These are phyloP conservation scores for Spinacia oleracea DNA, from an alignment of 179 eudicot species.

Conservation along the genomic window DNA sequence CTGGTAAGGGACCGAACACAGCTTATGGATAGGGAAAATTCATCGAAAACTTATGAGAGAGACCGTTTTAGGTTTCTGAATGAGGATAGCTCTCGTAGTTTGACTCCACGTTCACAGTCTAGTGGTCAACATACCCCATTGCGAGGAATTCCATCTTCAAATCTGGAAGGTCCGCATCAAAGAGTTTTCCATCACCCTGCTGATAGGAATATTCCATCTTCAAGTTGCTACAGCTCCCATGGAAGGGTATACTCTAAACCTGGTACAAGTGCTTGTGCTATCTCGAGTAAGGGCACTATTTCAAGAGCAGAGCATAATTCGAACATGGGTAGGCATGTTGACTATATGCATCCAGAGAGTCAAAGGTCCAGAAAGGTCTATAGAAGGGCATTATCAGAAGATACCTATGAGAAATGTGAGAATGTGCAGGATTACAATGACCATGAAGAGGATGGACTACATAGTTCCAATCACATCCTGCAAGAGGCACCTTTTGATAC, in stretches of 20 bases:
- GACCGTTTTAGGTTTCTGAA: not conserved
- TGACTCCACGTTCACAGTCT: constrained; percentile 23
- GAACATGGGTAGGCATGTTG: constrained; percentile 9
- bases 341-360: constrained; percentile 16
- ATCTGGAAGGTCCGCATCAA: not conserved
- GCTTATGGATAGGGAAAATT: constrained; percentile 16
- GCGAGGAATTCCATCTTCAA: constrained; percentile 4
- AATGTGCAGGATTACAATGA: constrained; percentile 13
- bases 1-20: constrained; percentile 6
- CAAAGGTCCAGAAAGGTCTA: constrained; percentile 4
- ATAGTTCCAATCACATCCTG: not conserved
- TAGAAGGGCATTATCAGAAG: constrained; percentile 3
- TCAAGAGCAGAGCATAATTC: constrained; percentile 18
- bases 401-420: constrained; percentile 9
- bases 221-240: constrained; percentile 2
- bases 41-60: not conserved
- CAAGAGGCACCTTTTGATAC: constrained; percentile 18
- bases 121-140: constrained; percentile 21
- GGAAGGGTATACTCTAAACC: constrained; percentile 8
- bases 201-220: constrained; percentile 6
- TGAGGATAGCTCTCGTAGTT: constrained; percentile 28
- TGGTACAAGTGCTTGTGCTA: constrained; percentile 6
- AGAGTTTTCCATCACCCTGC: constrained; percentile 16
- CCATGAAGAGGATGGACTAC: constrained; percentile 15
- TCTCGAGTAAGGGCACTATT: constrained; percentile 1